A percentile compares a stretch with the other conserved stretches of the same genome.
phyloP scores from a whole-genome alignment of 352 stramenopile species.

The Saprolegnia diclina region DNA sequence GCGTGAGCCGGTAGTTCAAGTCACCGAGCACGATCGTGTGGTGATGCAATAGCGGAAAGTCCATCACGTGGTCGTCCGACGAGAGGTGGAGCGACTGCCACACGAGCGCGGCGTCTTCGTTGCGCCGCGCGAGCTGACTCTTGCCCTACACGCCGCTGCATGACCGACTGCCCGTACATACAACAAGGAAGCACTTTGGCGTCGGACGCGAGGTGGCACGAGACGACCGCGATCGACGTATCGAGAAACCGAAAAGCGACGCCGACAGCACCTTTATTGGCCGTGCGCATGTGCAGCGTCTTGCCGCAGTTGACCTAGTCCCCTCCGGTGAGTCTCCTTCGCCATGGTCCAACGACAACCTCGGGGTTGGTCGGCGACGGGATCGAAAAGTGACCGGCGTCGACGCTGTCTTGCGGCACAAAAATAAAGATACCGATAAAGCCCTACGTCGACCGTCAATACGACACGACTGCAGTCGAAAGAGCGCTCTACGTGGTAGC shows the following conservation, averaged over 20 bases:
- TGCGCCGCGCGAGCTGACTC: conserved; percentile 65
- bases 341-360: conserved; percentile 38
- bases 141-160: conserved; percentile 8
- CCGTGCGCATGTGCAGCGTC: conserved; percentile 64
- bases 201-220: conserved; percentile 85
- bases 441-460: conserved; percentile 27
- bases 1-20: conserved; percentile 84
- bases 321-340: neutral
- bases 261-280: conserved; percentile 86
- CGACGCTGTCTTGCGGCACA: conserved; percentile 56
- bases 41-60: conserved; percentile 73
- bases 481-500: conserved; percentile 86
- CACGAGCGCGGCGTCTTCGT: conserved; percentile 79
- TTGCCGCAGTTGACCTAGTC: conserved; percentile 77
- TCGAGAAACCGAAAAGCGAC: conserved; percentile 84
- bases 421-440: conserved; percentile 85
- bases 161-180: neutral
- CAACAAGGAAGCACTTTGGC: conserved; percentile 33
- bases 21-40: conserved; percentile 87
- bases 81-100: conserved; percentile 78
- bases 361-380: conserved; percentile 28
- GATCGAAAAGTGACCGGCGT: conserved; percentile 60
- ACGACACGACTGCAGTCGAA: neutral
- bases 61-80: conserved; percentile 75
- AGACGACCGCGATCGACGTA: conserved; percentile 81